Conservation (phyloP, 192 early-diverging fungal species). For the Entomortierella beljakovae region DNA sequence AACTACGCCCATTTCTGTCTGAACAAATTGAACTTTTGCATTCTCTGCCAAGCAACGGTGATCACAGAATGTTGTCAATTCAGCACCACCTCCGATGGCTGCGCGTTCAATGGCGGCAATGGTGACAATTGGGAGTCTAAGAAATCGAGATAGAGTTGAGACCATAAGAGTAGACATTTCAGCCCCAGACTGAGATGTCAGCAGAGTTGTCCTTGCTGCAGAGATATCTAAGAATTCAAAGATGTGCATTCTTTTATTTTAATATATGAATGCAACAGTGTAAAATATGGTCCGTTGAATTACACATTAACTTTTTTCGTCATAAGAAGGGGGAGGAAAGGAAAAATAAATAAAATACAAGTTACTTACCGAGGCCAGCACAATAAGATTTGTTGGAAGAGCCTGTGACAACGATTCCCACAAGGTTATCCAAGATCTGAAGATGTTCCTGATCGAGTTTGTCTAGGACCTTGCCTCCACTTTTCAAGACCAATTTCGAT, state of each 20-base stretch:
- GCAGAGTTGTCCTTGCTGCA: slow-evolving; percentile 60
- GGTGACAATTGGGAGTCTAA: slow-evolving; percentile 66
- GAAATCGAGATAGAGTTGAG: slow-evolving; percentile 63
- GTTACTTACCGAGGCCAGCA: slow-evolving; percentile 59
- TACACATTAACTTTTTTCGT: too few relatives aligned
- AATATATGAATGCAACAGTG: too few relatives aligned
- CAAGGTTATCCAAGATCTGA: slow-evolving; percentile 28
- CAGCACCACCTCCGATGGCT: slow-evolving; percentile 78
- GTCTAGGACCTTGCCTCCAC: neutral
- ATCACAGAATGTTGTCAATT: slow-evolving; percentile 71
- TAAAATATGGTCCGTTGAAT: too few relatives aligned
- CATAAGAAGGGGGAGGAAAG: too few relatives aligned
- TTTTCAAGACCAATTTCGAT: slow-evolving; percentile 38
- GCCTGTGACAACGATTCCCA: slow-evolving; percentile 58
- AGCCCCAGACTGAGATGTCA: slow-evolving; percentile 46
- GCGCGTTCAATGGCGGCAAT: slow-evolving; percentile 69
- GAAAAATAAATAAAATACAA: neutral
- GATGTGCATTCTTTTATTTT: too few relatives aligned
- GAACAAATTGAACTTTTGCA: slow-evolving; percentile 68
- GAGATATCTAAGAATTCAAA: slow-evolving; percentile 67
- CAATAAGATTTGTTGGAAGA: slow-evolving; percentile 58
- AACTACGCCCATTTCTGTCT: slow-evolving; percentile 69
- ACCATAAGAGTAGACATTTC: slow-evolving; percentile 72
- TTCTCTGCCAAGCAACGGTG: slow-evolving; percentile 58
- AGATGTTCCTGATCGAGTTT: slow-evolving; percentile 6